Evolutionary conservation across 2,329 filamentous ascomycete genomes (phyloP), one percentile per base, ranked within the genome.

Genomic region (Alternaria longipes): DNA sequence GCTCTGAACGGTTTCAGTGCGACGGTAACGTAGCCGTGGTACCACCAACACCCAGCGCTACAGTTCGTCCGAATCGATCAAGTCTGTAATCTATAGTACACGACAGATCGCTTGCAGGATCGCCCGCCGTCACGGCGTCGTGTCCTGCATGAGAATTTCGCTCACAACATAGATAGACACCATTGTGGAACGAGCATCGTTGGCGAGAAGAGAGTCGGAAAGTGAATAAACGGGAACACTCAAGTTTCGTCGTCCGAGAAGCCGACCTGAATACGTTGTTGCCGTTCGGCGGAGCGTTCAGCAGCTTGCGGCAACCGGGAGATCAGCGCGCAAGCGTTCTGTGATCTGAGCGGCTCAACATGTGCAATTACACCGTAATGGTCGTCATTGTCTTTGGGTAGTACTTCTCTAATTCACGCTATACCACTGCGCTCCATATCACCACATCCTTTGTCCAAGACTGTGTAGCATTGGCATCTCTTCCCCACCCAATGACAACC

Each of bases 41-140:
- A 45, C 53, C 18, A 51, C 52, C 8, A 24, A 18, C 6, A 44
- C 56, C 38, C 45, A 50, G 51, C 30, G 8, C n/a, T 55, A 20
- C 22, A 40, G 53, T 40, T 59, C 24, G 30, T 42, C 56, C 50
- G 40, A 62, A 38, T 53, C 46, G 56, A 42, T 20, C 26, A 24
- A 36, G 14, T 16, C 14, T 40, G 28, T 38, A 41, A 18, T 28
- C 22, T 38, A 34, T 7, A 36, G 32, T 44, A 30, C 54, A 58
- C 59, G n/a, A 30, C 59, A 58, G 54, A 30, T 58, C 54, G 34
- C 44, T 28, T 61, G 54, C 55, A 62, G 34, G 9, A 59, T 58
- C 58, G 40, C n/a, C 55, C 36, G 30, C 18, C 16, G 18, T 54
- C 32, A 16, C 28, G 20, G 45, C 47, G 54, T 28, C 54, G 36